Evolutionary conservation across 78 protist genomes (phyloP).

Genomic region (Anaeramoeba flamelloides): DNA sequence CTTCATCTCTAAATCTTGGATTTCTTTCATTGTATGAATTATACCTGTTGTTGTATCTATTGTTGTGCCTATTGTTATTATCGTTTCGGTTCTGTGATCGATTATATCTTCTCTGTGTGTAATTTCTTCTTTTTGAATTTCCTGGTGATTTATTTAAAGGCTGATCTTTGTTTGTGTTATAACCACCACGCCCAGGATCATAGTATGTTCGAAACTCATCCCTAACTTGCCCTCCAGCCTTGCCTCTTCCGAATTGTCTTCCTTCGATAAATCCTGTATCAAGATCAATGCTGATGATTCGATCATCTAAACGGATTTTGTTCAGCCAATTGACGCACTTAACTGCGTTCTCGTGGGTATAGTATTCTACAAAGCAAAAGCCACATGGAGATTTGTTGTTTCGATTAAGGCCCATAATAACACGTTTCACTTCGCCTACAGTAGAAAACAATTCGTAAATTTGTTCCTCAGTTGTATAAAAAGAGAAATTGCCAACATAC

Average conservation of each 20-base stretch:
- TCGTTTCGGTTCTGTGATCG: neutral
- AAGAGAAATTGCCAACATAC: conserved; percentile 80
- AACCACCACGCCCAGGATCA: conserved; percentile 43
- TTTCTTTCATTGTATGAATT: neutral
- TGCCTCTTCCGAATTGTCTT: conserved; percentile 87
- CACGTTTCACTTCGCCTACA: conserved; percentile 38
- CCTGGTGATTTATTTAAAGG: neutral
- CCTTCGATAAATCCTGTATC: conserved; percentile 81
- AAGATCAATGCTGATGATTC: conserved; percentile 63
- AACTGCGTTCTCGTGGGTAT: conserved; percentile 54
- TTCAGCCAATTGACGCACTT: conserved; percentile 43
- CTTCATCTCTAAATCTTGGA: neutral
- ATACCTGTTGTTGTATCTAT: neutral
- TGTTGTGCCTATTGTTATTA: neutral
- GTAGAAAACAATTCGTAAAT: conserved; percentile 59
- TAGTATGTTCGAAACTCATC: conserved; percentile 58
- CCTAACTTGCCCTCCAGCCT: conserved; percentile 59
- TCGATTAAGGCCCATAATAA: conserved; percentile 76
- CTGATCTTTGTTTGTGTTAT: neutral
- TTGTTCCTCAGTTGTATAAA: conserved; percentile 74
- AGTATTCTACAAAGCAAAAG: conserved; percentile 84
- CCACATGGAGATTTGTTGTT: conserved; percentile 77
- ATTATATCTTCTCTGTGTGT: no score
- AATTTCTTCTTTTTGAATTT: neutral
- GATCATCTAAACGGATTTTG: conserved; percentile 66